Evolutionary conservation across 108 stramenopile genomes (phyloP).

Genomic region (Aureococcus anophagefferens): DNA sequence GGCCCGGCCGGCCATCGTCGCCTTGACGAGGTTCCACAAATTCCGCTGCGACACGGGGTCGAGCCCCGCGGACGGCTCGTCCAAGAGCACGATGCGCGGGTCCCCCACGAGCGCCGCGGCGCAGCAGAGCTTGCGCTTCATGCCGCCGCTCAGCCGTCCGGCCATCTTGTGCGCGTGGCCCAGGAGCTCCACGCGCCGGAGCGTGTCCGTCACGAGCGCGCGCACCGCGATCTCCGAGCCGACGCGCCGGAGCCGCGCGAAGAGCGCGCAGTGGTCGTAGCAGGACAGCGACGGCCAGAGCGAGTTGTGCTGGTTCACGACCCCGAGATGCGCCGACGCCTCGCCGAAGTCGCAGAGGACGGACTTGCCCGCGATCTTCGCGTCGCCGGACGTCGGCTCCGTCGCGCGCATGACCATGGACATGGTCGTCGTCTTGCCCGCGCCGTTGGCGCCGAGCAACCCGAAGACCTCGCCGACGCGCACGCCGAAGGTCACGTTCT

Average conservation of each 20-base stretch:
- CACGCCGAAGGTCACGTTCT: constrained; percentile 32
- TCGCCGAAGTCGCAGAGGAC: constrained; percentile 35
- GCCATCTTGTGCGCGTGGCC: constrained; percentile 32
- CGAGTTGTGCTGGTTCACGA: constrained; percentile 43
- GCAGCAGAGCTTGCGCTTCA: constrained; percentile 69
- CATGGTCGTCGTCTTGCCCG: constrained; percentile 40
- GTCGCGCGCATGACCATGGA: constrained; percentile 8
- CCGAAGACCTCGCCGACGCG: constrained; percentile 44
- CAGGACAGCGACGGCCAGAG: constrained; percentile 67
- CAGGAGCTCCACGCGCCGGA: constrained; percentile 20
- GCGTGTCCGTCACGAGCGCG: constrained; percentile 22
- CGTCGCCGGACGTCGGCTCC: constrained; percentile 3
- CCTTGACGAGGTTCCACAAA: constrained; percentile 1
- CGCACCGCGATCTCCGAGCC: not conserved
- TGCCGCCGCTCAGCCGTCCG: constrained; percentile 56
- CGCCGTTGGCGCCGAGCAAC: constrained; percentile 64
- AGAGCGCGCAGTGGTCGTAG: constrained; percentile 68
- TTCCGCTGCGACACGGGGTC: constrained; percentile 54
- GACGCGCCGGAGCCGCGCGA: constrained; percentile 58
- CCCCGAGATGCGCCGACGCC: no score
- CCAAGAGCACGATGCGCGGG: constrained; percentile 57
- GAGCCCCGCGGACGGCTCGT: constrained; percentile 75
- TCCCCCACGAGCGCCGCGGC: constrained; percentile 69
- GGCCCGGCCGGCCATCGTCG: constrained; percentile 35
- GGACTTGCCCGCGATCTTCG: not conserved